Evolutionary conservation across 805 yeast genomes (phyloP), one percentile per base, ranked within the genome.

Genomic region (Ogataea chonburiensis): DNA sequence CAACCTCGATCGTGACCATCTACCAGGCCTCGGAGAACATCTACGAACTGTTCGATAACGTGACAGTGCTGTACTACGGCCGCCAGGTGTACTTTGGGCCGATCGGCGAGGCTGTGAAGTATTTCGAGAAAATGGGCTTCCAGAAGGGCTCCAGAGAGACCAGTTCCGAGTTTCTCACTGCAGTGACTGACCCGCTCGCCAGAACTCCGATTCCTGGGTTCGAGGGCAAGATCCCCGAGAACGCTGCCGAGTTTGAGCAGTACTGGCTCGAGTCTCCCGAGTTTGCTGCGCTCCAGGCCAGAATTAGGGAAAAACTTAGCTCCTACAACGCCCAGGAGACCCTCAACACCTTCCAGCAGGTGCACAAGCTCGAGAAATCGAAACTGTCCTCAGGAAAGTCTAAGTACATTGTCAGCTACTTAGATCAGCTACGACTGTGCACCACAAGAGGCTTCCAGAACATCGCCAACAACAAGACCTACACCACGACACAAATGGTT

Each of bases 1-100:
- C 73, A 8, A 68, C 82, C n/a, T 77, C 82, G 10, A 58, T 79
- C 43, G 78, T 79, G 38, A 78, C 85, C 22, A 76, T 79, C 45
- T 80, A 80, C 52, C 86, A 79, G 57, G 82, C 84, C 28, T 75
- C 81, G 42, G 81, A 79, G 58, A 76, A 71, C 42, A 77, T 79
- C 29, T 80, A 77, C 55, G 66, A 73, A 24, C 61, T 72, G 46
- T 79, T 79, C 49, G 84, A 79, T 58, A 70, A 75, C 43, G 77
- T 77, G n/a, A 64, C 76, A 8, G 72, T 79, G 10, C 54, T 79
- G 20, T 79, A 80, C 53, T 66, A 66, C 38, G 86, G 86, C 46
- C 67, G 70, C 50, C 85, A 79, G 53, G 69, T 79, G 30, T 80
- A 58, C 50, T 79, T 69, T 48, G 86, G 86, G 34, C 73, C 73